Base-by-base conservation (phyloP, 805 yeast genomes). In the Candida ascalaphidarum region DNA sequence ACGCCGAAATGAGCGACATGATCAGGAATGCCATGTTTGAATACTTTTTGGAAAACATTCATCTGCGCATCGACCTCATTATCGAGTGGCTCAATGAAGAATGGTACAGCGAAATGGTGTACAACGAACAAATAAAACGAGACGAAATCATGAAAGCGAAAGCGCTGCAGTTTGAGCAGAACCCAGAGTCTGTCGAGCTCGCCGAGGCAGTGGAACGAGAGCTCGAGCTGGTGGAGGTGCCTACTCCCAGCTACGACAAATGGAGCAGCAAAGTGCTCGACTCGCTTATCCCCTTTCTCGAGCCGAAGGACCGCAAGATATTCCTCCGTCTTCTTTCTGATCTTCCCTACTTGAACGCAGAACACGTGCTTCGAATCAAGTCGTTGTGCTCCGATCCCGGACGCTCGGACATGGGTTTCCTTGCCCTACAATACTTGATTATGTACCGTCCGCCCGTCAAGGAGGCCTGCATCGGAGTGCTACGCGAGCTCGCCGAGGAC, bases 31-130 rank as follows among this genome's bases (percentile, higher is more conserved):
- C 84, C 14, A 57, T 92, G 8, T 78, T 80, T 35, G 74, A 77
- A 11, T 82, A 80, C 47, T 77, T 85, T 31, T 62, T 83, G 43
- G 77, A 68, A 8, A 83, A 81, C 45, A 76, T 88, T 41, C 80
- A 80, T 31, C 64, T 61, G 7, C 62, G 89, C 20, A 66, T 88
- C 9, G 94, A 83, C 33, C 55, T 79, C 20, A 76, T 85, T 12
- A 75, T 89, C 21, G 86, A 81, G 37, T 92, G 99, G 99, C 58
- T 92, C 31, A 88, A 81, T 44, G 98, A 92, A 55, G 98, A 92
- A 52, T 92, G 96, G 94, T 77, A 74, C 55, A 62, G 73, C 27
- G 82, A 78, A 44, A 57, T 45, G 32, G 68, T 69, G 3, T 42
- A 45, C 27, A 54, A 52, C 33, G 65, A 61, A 34, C 58, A 39